Base-by-base conservation (phyloP, 371 early-diverging fungal species). In the Mucor velutinosus region DNA sequence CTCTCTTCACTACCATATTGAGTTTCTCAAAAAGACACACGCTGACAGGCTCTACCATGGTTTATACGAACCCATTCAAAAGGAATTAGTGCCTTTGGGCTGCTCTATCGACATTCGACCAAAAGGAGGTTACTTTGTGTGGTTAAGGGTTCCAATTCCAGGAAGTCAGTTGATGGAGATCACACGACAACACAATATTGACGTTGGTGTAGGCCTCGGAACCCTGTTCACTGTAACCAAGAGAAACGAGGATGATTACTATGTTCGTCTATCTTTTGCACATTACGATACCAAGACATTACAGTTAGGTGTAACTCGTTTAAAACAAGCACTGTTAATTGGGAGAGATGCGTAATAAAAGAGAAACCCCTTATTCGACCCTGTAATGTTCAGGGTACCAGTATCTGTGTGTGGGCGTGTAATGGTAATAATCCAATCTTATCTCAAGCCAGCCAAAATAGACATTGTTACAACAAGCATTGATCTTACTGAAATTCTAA, bases 71-170 rank as follows among this genome's bases (percentile, higher is more conserved):
- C 70, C 77, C 0, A 74, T 77, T 33, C 70, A 72, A 45, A 29
- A 57, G 2, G 35, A 68, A 23, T 47, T 80, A 11, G 62, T 72
- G 0, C 79, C 83, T 0, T 39, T 82, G 10, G 83, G 83, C 7
- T 82, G 80, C 45, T 35, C 58, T 6, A 25, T 63, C 8, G 59
- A 64, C 1, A 45, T 59, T 12, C 43, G 53, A 39, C 83, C 83
- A 4, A 58, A 35, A 25, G 80, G 83, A 2, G 83, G 83, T 1
- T 82, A 82, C 62, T 82, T 82, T 70, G 58, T 82, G 27, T 82
- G 83, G 83, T 30, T 82, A 8, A 70, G 59, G 17, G 39, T 82
- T 21, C 83, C 83, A n/a, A 43, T 80, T n/a, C 57, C 32, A 14
- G 65, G 63, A 32, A 29, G 19, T 12, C 29, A 66, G 23, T 58